Evolutionary conservation across 495 filamentous ascomycete genomes (phyloP).

Genomic region (Talaromyces ruber): DNA sequence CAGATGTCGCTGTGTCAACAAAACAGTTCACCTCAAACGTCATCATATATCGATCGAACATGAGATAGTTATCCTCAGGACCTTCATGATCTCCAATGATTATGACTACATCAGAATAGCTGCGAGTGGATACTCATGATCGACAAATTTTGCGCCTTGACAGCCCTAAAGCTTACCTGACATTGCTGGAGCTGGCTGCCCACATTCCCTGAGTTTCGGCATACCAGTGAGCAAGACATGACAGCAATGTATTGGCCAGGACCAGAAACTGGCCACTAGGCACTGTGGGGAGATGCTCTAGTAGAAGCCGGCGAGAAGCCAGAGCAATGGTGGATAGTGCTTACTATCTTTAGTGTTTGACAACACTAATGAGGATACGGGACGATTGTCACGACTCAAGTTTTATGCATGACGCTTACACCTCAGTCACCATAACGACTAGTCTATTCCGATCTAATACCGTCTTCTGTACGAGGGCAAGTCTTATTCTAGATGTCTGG

Average conservation of each 20-base stretch:
- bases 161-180: background rate
- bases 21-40: background rate
- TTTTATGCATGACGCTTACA: constrained; percentile 1
- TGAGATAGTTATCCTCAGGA: background rate
- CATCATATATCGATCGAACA: background rate
- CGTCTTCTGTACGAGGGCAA: background rate
- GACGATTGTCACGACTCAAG: background rate
- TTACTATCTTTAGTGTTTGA: background rate
- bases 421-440: background rate
- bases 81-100: background rate
- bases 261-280: background rate
- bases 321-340: background rate
- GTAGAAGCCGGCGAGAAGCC: background rate
- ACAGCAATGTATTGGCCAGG: background rate
- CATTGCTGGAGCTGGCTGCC: background rate
- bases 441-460: background rate
- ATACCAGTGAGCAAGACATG: background rate
- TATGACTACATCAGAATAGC: background rate
- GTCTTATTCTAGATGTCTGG: background rate
- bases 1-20: background rate
- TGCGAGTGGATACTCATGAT: background rate
- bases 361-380: background rate
- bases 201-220: background rate
- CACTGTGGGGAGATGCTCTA: background rate
- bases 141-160: background rate